Percentiles rank a stretch among this genome's conserved stretches.
Conservation (phyloP, 1,284 basidiomycete species). For the Phlebopus sp. region DNA sequence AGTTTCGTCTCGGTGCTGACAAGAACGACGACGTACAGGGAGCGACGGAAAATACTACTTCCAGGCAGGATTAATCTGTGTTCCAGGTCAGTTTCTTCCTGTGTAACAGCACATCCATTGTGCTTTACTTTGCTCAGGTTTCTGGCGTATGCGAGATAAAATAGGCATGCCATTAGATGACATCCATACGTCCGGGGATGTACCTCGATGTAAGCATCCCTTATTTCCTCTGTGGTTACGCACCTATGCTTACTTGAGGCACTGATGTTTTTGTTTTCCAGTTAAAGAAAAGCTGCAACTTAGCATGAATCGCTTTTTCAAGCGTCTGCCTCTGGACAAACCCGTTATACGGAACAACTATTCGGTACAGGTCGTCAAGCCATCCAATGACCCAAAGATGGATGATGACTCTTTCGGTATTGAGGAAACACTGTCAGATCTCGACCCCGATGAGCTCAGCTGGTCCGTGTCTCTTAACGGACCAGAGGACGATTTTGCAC, state of each 20-base stretch:
- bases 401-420: constrained; percentile 26
- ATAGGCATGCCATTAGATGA: constrained; percentile 70
- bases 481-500: constrained; percentile 52
- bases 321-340: constrained; percentile 59
- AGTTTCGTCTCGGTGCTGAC: too few relatives aligned
- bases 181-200: constrained; percentile 67
- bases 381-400: constrained; percentile 18
- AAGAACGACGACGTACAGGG: constrained; percentile 34
- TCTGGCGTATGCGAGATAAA: constrained; percentile 78
- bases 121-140: constrained; percentile 43
- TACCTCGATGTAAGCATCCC: constrained; percentile 61
- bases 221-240: background rate
- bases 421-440: constrained; percentile 20
- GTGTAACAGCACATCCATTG: background rate
- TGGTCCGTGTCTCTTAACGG: constrained; percentile 70
- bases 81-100: constrained; percentile 46
- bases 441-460: constrained; percentile 64
- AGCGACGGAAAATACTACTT: constrained; percentile 69
- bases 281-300: constrained; percentile 63
- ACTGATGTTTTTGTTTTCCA: constrained; percentile 30
- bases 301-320: constrained; percentile 71
- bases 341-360: constrained; percentile 76
- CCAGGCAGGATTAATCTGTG: constrained; percentile 66
- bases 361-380: constrained; percentile 54
- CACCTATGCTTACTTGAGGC: background rate